A percentile compares a stretch with the other conserved stretches of the same genome.
Conservation (phyloP, 2,329 filamentous ascomycete species). For the Bipolaris victoriae region DNA sequence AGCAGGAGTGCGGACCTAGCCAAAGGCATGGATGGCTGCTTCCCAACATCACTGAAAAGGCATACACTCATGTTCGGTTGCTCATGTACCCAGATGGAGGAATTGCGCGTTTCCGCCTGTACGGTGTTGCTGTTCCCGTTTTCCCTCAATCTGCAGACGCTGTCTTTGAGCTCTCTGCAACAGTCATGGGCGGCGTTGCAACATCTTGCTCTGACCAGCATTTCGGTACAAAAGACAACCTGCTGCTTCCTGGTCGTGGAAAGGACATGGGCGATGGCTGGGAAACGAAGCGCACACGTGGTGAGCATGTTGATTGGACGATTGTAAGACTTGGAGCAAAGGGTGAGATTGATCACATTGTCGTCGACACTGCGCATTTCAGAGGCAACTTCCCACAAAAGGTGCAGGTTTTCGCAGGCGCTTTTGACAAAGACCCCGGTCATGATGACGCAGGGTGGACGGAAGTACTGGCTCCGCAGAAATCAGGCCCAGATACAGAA, state of each 20-base stretch:
- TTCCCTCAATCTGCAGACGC: constrained; percentile 70
- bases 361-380: constrained; percentile 84
- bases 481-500: constrained; percentile 74
- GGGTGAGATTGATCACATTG: constrained; percentile 67
- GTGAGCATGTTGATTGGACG: constrained; percentile 80
- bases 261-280: constrained; percentile 89
- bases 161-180: constrained; percentile 77
- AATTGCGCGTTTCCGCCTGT: constrained; percentile 80
- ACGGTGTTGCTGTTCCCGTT: constrained; percentile 76
- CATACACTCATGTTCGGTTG: constrained; percentile 78
- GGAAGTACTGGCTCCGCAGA: constrained; percentile 69
- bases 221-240: constrained; percentile 80
- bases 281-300: constrained; percentile 79
- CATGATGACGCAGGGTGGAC: constrained; percentile 67
- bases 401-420: constrained; percentile 68
- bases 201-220: constrained; percentile 81
- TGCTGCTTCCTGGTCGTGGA: constrained; percentile 77
- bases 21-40: constrained; percentile 77
- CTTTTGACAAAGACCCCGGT: constrained; percentile 63
- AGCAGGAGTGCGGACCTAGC: constrained; percentile 74
- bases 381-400: constrained; percentile 83
- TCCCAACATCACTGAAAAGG: constrained; percentile 61
- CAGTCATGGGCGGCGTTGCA: constrained; percentile 78
- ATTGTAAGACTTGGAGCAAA: constrained; percentile 74
- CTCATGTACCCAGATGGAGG: constrained; percentile 89